A percentile compares a stretch with the other conserved stretches of the same genome.
Evolutionary conservation across 1,139 yeast genomes (phyloP).

Genomic region (Pichia sp.): DNA sequence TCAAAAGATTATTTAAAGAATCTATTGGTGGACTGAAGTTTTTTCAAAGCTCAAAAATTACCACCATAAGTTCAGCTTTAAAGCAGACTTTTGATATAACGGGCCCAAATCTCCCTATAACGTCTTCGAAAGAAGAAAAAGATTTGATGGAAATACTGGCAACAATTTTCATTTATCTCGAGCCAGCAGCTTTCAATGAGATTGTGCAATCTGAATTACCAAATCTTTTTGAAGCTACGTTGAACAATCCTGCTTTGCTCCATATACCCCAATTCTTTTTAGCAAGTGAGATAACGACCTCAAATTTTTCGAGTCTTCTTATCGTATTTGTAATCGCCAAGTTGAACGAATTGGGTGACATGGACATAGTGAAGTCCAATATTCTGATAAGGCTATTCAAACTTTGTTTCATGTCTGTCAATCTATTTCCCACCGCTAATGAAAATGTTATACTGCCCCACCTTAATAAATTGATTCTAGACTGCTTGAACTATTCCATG

Average conservation of each 20-base stretch:
- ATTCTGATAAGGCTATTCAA: constrained; percentile 83
- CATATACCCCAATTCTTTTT: constrained; percentile 92
- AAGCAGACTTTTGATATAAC: constrained; percentile 64
- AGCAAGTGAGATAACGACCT: constrained; percentile 89
- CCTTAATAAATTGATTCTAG: constrained; percentile 73
- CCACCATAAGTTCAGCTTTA: constrained; percentile 34
- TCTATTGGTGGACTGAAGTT: constrained; percentile 78
- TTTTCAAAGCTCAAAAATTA: constrained; percentile 56
- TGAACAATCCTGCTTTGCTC: constrained; percentile 78
- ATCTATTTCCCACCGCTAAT: constrained; percentile 80
- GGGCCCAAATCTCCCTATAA: constrained; percentile 77
- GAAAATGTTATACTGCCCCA: constrained; percentile 87
- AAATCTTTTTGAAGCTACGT: constrained; percentile 72
- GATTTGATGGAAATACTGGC: constrained; percentile 96
- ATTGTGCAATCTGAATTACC: constrained; percentile 80
- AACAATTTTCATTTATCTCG: constrained; percentile 87
- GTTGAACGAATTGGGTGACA: constrained; percentile 74
- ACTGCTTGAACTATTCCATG: constrained; percentile 75
- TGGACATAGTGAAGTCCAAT: constrained; percentile 73
- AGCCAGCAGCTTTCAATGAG: constrained; percentile 94
- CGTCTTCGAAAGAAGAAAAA: constrained; percentile 88
- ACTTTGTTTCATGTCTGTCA: constrained; percentile 92
- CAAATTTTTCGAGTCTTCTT: constrained; percentile 86
- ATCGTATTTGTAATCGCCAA: constrained; percentile 72
- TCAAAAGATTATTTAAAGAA: constrained; percentile 75